phyloP scores from a whole-genome alignment of 495 filamentous ascomycete species.

The Mytilinidion resinicola region DNA sequence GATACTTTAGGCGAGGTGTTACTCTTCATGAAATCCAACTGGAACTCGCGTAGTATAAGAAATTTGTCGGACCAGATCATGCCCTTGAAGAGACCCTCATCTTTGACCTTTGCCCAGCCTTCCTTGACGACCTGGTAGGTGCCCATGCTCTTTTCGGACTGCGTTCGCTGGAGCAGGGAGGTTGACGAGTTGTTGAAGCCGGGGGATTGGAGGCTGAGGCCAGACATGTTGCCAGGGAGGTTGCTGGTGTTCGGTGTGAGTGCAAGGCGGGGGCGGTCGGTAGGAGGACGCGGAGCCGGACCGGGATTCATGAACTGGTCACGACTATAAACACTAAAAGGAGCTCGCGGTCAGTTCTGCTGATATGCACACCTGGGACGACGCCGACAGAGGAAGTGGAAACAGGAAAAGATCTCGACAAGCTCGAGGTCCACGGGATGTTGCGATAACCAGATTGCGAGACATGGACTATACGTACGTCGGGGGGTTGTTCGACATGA shows the following conservation, averaged over 20 bases:
- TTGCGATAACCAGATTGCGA: too few species aligned
- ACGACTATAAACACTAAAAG: conserved; percentile 39
- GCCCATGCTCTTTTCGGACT: conserved; percentile 50
- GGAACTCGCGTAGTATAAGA: conserved; percentile 78
- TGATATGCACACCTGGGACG: too few species aligned
- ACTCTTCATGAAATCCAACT: conserved; percentile 85
- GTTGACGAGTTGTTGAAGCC: conserved; percentile 51
- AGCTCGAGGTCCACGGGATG: too few species aligned
- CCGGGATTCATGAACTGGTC: conserved; percentile 88
- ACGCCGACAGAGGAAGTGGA: neutral
- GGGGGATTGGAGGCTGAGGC: conserved; percentile 65
- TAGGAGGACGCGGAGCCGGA: conserved; percentile 84
- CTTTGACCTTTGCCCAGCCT: conserved; percentile 78
- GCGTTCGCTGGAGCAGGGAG: conserved; percentile 55
- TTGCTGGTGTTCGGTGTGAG: conserved; percentile 62
- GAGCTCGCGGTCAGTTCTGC: too few species aligned
- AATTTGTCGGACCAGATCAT: conserved; percentile 89
- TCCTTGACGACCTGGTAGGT: conserved; percentile 75
- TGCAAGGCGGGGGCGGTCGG: conserved; percentile 69
- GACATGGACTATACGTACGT: too few species aligned
- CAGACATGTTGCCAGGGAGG: conserved; percentile 72
- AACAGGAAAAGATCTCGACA: neutral
- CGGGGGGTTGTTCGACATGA: too few species aligned
- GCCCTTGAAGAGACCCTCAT: conserved; percentile 70
- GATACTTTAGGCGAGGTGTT: conserved; percentile 71